phyloP scores from a whole-genome alignment of 2,329 filamentous ascomycete species.

The Thielaviopsis populi region DNA sequence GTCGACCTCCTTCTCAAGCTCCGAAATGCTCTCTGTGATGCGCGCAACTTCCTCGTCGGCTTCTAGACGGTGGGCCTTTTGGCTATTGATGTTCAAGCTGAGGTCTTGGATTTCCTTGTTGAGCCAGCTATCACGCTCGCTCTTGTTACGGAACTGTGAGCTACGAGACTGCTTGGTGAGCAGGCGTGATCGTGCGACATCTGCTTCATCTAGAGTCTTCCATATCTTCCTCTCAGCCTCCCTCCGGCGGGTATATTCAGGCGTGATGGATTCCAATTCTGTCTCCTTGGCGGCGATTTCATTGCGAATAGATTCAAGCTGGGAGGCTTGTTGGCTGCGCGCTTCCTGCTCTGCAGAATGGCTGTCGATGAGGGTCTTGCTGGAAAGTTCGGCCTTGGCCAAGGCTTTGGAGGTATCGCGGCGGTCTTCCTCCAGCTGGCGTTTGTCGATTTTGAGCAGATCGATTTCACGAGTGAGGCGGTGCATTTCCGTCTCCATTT shows the following conservation, averaged over 20 bases:
- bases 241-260: conserved; percentile 59
- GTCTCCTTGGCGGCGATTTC: conserved; percentile 63
- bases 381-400: conserved; percentile 74
- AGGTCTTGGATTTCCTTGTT: conserved; percentile 67
- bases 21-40: conserved; percentile 54
- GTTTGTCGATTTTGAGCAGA: conserved; percentile 67
- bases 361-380: conserved; percentile 69
- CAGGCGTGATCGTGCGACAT: conserved; percentile 60
- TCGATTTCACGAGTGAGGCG: conserved; percentile 71
- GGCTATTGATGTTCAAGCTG: conserved; percentile 57
- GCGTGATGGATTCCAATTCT: conserved; percentile 60
- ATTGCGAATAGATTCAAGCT: conserved; percentile 55
- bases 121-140: conserved; percentile 73
- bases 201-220: conserved; percentile 58
- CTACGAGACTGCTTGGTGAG: conserved; percentile 87
- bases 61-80: conserved; percentile 73
- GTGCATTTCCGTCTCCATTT: conserved; percentile 64
- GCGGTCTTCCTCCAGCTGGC: conserved; percentile 78
- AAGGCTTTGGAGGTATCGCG: conserved; percentile 63
- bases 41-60: conserved; percentile 67
- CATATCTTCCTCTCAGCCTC: conserved; percentile 56
- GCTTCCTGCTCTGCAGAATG: conserved; percentile 64
- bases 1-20: conserved; percentile 58
- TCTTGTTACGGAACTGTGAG: conserved; percentile 74
- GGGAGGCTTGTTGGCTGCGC: conserved; percentile 53